These are phyloP conservation scores for Rubus parviflorus DNA, from an alignment of 306 rosid genomes.

Conservation along the genomic window DNA sequence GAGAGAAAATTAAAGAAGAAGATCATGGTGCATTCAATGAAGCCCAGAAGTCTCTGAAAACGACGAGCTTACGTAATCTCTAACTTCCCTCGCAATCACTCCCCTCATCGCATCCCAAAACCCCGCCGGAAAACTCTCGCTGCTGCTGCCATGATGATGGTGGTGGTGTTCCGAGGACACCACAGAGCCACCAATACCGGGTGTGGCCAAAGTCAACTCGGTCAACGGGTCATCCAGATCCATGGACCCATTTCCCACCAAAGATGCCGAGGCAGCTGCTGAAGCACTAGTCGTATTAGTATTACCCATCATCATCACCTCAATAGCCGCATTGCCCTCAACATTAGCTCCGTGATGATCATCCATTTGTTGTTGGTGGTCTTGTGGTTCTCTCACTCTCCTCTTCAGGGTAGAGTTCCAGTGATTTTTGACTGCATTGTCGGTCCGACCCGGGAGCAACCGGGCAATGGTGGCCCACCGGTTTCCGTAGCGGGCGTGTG, in stretches of 20 bases:
- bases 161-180: background rate
- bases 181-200: conserved; percentile 40
- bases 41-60: conserved; percentile 53
- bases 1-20: background rate
- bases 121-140: conserved; percentile 53
- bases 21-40: conserved; percentile 7
- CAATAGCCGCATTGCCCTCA: background rate
- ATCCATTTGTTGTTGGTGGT: background rate
- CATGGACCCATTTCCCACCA: background rate
- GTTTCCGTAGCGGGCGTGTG: conserved; percentile 77
- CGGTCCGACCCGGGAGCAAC: conserved; percentile 86
- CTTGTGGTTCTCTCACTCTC: conserved; percentile 32
- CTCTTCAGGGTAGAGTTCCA: conserved; percentile 97
- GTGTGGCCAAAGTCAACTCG: conserved; percentile 87
- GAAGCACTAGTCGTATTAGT: background rate
- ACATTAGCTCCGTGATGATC: background rate
- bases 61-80: conserved; percentile 71
- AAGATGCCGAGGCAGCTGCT: background rate
- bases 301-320: background rate
- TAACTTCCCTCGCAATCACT: conserved; percentile 84
- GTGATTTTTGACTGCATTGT: conserved; percentile 92
- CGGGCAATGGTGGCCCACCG: conserved; percentile 98
- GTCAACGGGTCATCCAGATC: conserved; percentile 72
- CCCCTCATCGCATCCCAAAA: conserved; percentile 88
- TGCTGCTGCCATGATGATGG: conserved; percentile 15